These are phyloP conservation scores for Rhizopogon salebrosus DNA, from an alignment of 768 basidiomycete species.

Conservation along the genomic window DNA sequence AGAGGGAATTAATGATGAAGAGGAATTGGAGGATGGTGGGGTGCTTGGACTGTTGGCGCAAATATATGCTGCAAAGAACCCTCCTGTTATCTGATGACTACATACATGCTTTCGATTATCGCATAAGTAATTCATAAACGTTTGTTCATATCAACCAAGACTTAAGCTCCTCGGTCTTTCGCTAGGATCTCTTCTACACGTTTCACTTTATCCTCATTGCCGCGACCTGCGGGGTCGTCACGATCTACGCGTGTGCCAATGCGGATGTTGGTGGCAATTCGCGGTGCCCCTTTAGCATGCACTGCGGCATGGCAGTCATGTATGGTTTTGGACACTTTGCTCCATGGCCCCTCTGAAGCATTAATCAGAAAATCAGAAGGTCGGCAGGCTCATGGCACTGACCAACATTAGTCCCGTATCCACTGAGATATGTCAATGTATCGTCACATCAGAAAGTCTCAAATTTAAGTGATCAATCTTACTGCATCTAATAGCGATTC, in stretches of 20 bases:
- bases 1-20: slow-evolving; percentile 54
- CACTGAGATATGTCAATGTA: slow-evolving; percentile 44
- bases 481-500: slow-evolving; percentile 31
- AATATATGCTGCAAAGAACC: slow-evolving; percentile 64
- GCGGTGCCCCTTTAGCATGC: slow-evolving; percentile 67
- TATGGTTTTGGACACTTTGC: slow-evolving; percentile 77
- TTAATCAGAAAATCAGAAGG: neutral
- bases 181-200: slow-evolving; percentile 78
- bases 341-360: slow-evolving; percentile 74
- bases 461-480: slow-evolving; percentile 11
- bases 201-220: slow-evolving; percentile 74
- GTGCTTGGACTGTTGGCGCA: slow-evolving; percentile 82
- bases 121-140: neutral
- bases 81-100: slow-evolving; percentile 38
- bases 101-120: neutral
- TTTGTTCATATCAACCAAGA: neutral
- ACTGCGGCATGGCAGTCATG: slow-evolving; percentile 88
- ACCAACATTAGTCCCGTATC: slow-evolving; percentile 91
- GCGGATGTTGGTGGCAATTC: slow-evolving; percentile 88
- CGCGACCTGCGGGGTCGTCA: slow-evolving; percentile 53
- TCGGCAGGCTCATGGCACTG: slow-evolving; percentile 8
- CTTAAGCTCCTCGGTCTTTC: slow-evolving; percentile 18
- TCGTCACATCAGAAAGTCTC: slow-evolving; percentile 29
- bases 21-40: slow-evolving; percentile 70
- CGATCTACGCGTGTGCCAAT: slow-evolving; percentile 87